These are phyloP conservation scores for Aspergillus conjunctus DNA, from an alignment of 495 filamentous ascomycete species.

Conservation along the genomic window DNA sequence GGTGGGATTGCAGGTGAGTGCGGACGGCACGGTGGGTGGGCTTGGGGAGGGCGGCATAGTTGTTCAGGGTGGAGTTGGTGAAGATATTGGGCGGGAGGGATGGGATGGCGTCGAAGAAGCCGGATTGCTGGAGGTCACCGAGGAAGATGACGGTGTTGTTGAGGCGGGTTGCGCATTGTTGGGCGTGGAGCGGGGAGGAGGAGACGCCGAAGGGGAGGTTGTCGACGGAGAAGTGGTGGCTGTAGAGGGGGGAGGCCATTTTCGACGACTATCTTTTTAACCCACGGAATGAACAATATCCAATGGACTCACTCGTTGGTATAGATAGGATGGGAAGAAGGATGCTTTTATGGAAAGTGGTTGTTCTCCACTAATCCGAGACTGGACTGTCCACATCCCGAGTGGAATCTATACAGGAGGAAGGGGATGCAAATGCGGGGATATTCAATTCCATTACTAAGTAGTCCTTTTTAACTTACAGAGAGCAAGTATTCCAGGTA, in stretches of 20 bases:
- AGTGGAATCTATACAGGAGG: neutral
- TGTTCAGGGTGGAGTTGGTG: constrained; percentile 64
- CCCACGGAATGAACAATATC: neutral
- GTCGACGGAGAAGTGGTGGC: constrained; percentile 52
- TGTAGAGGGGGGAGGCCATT: constrained; percentile 32
- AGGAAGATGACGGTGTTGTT: constrained; percentile 36
- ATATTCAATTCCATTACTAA: no score
- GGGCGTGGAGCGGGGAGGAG: constrained; percentile 54
- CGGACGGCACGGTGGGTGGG: constrained; percentile 66
- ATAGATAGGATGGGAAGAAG: neutral
- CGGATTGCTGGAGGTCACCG: constrained; percentile 56
- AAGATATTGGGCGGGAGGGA: constrained; percentile 28
- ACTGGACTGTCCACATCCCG: constrained; percentile 27
- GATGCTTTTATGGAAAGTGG: neutral
- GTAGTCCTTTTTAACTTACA: no score
- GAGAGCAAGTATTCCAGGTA: no score
- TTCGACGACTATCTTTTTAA: neutral
- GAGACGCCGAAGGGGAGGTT: constrained; percentile 90
- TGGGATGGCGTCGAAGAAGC: constrained; percentile 22
- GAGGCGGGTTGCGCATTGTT: constrained; percentile 37
- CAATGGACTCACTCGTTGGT: neutral
- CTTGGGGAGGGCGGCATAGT: constrained; percentile 70
- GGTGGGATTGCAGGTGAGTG: constrained; percentile 23
- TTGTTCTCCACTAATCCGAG: constrained; percentile 9
- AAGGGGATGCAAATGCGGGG: no score